A percentile compares a stretch with the other conserved stretches of the same genome.
These are phyloP conservation scores for Chionographis japonica DNA, from an alignment of 106 monocot genomes.

Conservation along the genomic window DNA sequence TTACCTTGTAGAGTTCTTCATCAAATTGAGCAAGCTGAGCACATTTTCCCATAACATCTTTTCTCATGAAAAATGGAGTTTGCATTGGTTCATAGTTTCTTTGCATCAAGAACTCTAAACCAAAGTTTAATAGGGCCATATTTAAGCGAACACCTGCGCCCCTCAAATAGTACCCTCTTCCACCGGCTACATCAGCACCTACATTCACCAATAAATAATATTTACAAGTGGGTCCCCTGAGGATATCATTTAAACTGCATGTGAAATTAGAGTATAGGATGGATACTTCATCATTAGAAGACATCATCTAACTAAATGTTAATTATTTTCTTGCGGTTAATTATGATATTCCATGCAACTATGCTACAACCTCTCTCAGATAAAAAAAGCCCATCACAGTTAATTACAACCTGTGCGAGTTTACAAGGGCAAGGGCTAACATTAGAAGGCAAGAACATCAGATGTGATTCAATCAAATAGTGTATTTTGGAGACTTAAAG, in stretches of 20 bases:
- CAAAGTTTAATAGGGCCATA: slow-evolving; percentile 76
- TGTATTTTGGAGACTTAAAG: no score
- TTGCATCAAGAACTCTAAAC: slow-evolving; percentile 60
- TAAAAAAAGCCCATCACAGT: no score
- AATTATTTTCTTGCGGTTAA: no score
- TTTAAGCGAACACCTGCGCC: slow-evolving; percentile 76
- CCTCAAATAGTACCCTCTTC: slow-evolving; percentile 93
- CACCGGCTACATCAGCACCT: slow-evolving; percentile 93
- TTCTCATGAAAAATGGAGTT: slow-evolving; percentile 99
- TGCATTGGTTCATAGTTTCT: slow-evolving; percentile 71
- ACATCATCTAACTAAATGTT: no score
- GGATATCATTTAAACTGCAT: neutral
- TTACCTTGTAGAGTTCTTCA: slow-evolving; percentile 96
- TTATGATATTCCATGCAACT: no score
- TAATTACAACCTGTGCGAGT: no score
- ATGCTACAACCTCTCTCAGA: no score
- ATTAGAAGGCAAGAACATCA: no score
- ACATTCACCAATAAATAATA: neutral
- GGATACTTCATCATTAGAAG: no score
- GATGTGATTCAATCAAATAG: no score
- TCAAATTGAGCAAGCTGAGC: slow-evolving; percentile 96
- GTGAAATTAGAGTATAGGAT: no score
- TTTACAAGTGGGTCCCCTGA: neutral
- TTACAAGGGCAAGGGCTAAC: no score
- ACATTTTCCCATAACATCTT: slow-evolving; percentile 95